Base-by-base conservation (phyloP, 2,329 filamentous ascomycete species). In the Botrytis galanthina region DNA sequence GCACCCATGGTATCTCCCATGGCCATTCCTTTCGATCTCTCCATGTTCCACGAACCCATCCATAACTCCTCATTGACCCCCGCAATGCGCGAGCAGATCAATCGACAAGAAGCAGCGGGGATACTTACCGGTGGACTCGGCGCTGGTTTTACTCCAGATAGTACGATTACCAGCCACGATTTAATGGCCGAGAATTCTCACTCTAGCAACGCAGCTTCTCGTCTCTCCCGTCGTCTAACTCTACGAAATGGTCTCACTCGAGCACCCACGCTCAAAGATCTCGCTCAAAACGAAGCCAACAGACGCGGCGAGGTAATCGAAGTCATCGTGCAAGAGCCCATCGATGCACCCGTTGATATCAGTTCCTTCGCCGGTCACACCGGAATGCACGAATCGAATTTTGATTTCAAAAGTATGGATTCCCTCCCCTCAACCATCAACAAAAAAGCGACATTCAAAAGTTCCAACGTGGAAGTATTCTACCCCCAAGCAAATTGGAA, bases 401-500 rank as follows among this genome's bases (percentile, higher is more conserved):
- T 71, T 29, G 73, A 76, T 37, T 78, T 79, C 46, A 75, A 78
- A 20, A 61, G 61, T 22, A 62, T 76, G 12, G 75, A 77, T 42
- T 70, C 67, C 64, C 64, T 63, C 9, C 84, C 57, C 12, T 29
- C 20, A 1, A n/a, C 44, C 18, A 46, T 61, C 71, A 35, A 51
- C 9, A 75, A 77, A 42, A 78, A 77, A 60, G 63, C 48, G 16
- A 78, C 77, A 8, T 71, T 79, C 14, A 71, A 73, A n/a, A 80
- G 82, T 5, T 76, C 77, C n/a, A 81, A 80, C 70, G 84, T 84
- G 0, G 83, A 88, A 72, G 81, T 89, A 0, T 90, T 89, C 76
- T 90, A 89, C 75, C 89, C 89, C 0, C 87, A 88, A 73, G 87
- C 89, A 3, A 87, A 92, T 80, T 92, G 90, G 90, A 90, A 89